phyloP scores from a whole-genome alignment of 306 rosid species.

The Inga laurina region DNA sequence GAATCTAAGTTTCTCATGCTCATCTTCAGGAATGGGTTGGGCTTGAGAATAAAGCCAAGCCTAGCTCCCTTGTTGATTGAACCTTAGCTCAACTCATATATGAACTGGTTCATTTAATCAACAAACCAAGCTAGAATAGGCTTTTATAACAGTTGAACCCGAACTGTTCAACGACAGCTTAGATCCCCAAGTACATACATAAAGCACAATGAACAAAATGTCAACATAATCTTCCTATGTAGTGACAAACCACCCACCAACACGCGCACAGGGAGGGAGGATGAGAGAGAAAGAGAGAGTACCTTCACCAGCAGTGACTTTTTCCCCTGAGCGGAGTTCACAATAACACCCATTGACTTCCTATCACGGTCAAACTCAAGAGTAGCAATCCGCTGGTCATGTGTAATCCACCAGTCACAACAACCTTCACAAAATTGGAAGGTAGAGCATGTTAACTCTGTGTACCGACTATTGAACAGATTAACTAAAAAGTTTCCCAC shows the following conservation, averaged over 20 bases:
- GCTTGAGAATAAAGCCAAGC: too few species aligned
- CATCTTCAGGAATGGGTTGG: too few species aligned
- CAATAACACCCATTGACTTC: constrained; percentile 75
- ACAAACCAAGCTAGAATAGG: not conserved
- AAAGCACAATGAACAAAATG: not conserved
- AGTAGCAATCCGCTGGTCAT: constrained; percentile 60
- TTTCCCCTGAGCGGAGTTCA: constrained; percentile 44
- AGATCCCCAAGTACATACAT: not conserved
- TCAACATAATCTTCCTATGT: too few species aligned
- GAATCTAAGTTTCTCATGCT: too few species aligned
- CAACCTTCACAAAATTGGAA: constrained; percentile 37
- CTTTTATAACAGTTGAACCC: not conserved
- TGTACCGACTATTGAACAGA: not conserved
- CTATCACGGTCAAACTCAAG: constrained; percentile 75
- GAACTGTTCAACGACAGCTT: not conserved
- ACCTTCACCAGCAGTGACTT: constrained; percentile 67
- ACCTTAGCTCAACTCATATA: not conserved
- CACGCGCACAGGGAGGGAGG: too few species aligned
- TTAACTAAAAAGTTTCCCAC: not conserved
- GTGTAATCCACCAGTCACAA: constrained; percentile 50
- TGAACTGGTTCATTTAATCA: not conserved
- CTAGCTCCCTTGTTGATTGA: not conserved
- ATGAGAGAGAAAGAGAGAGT: not conserved
- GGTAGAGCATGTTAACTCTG: not conserved
- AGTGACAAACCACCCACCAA: too few species aligned